phyloP scores from a whole-genome alignment of 208 protist genomes.

The Trypanosoma caninum region DNA sequence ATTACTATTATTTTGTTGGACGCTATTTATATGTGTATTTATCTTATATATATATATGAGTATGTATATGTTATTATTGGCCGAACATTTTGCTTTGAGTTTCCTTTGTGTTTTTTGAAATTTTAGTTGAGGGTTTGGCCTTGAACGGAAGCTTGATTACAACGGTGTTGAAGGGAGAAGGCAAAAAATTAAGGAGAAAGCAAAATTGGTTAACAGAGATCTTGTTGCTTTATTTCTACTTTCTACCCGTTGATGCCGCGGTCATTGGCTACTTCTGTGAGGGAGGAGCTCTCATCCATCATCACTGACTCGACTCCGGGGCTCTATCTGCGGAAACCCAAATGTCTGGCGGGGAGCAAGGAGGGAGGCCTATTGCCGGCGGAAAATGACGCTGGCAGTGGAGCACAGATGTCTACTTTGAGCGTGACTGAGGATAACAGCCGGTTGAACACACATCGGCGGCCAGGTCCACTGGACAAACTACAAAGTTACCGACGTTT shows the following conservation, averaged over 20 bases:
- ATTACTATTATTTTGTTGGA: no score
- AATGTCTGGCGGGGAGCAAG: slow-evolving; percentile 12
- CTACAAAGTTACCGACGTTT: slow-evolving; percentile 10
- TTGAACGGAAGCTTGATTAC: no score
- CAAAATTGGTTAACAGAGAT: no score
- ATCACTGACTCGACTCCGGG: not conserved
- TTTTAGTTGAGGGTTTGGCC: no score
- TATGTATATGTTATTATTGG: no score
- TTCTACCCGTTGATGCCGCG: not conserved
- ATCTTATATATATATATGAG: no score
- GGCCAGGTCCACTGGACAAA: slow-evolving; percentile 14
- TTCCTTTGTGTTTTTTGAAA: no score
- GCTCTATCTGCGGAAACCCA: slow-evolving; percentile 1
- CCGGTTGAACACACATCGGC: not conserved
- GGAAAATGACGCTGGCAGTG: not conserved
- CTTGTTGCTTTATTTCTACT: not conserved
- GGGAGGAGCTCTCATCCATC: slow-evolving; percentile 2
- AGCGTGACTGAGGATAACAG: not conserved
- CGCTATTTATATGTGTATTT: no score
- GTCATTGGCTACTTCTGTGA: not conserved
- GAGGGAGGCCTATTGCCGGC: not conserved
- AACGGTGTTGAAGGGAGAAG: no score
- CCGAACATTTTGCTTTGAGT: no score
- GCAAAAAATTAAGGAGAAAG: no score
- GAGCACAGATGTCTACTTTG: not conserved